Conservation (phyloP, 1,139 yeast genomes). For the Chernovozyma sophiae-reginae region DNA sequence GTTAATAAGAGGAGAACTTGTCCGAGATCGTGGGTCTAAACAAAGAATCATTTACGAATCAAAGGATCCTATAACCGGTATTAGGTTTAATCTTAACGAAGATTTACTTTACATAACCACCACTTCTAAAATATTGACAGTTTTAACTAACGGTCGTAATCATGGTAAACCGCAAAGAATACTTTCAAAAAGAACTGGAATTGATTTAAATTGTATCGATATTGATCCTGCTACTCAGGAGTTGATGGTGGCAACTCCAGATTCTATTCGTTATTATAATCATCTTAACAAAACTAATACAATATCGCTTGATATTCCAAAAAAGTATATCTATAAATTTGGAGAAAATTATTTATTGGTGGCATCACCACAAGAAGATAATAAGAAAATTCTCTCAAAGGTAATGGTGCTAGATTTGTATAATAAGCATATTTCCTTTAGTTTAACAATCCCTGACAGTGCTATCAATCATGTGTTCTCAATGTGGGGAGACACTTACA, state of each 20-base stretch:
- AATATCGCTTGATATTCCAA: conserved; percentile 55
- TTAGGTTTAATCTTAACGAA: conserved; percentile 49
- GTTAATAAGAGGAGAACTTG: conserved; percentile 78
- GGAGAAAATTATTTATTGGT: conserved; percentile 49
- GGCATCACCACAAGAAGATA: conserved; percentile 41
- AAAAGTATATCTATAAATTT: conserved; percentile 48
- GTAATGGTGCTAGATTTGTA: conserved; percentile 63
- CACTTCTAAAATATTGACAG: conserved; percentile 64
- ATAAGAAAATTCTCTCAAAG: conserved; percentile 17
- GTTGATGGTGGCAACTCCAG: conserved; percentile 53
- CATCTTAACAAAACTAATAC: conserved; percentile 53
- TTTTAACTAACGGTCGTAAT: conserved; percentile 77
- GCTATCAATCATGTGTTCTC: conserved; percentile 51
- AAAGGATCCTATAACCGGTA: conserved; percentile 75
- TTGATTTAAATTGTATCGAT: conserved; percentile 65
- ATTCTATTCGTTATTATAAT: conserved; percentile 51
- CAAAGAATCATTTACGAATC: conserved; percentile 76
- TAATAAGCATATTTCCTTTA: conserved; percentile 69
- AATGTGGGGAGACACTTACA: conserved; percentile 53
- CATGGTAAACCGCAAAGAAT: conserved; percentile 62
- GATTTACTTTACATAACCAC: conserved; percentile 59
- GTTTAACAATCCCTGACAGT: conserved; percentile 61
- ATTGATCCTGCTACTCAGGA: conserved; percentile 31
- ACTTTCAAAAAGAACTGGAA: conserved; percentile 63
- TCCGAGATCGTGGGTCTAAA: conserved; percentile 86